Percentiles rank a stretch among this genome's conserved stretches.
Conservation (phyloP, 345 rosid genomes). For the Brassica carinata region DNA sequence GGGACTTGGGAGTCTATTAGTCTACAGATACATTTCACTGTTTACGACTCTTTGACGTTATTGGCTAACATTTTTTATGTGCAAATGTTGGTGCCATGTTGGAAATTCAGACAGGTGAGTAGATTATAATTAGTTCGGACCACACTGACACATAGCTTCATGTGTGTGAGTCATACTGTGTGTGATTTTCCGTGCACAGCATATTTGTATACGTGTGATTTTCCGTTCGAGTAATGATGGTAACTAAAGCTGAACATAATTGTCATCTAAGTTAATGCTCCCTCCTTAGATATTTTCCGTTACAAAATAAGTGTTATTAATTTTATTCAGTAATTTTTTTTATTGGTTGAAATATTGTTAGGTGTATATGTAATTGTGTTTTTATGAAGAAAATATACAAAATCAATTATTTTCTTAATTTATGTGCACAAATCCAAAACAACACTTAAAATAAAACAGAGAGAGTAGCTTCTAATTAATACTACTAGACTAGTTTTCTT, state of each 20-base stretch:
- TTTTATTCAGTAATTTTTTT: too few species aligned
- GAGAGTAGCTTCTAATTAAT: too few species aligned
- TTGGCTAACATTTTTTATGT: background rate
- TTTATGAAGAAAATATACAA: too few species aligned
- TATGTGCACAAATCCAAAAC: too few species aligned
- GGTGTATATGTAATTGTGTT: too few species aligned
- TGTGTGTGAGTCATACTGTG: background rate
- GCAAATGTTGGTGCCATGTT: background rate
- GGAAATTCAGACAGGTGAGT: slow-evolving; percentile 7
- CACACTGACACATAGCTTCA: slow-evolving; percentile 22
- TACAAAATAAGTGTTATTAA: too few species aligned
- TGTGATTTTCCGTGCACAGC: slow-evolving; percentile 28
- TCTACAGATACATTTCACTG: background rate
- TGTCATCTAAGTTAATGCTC: background rate
- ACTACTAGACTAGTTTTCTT: too few species aligned
- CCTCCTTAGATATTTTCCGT: too few species aligned
- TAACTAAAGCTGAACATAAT: slow-evolving; percentile 20
- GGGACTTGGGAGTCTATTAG: too few species aligned
- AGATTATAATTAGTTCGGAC: background rate
- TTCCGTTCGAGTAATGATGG: slow-evolving; percentile 37
- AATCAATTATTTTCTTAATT: too few species aligned
- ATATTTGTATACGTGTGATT: slow-evolving; percentile 10
- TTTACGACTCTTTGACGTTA: background rate
- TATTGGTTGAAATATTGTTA: too few species aligned
- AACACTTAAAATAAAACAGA: too few species aligned